Evolutionary conservation across 139 green algal genomes (phyloP).

Genomic region (Coccomyxa sp.): DNA sequence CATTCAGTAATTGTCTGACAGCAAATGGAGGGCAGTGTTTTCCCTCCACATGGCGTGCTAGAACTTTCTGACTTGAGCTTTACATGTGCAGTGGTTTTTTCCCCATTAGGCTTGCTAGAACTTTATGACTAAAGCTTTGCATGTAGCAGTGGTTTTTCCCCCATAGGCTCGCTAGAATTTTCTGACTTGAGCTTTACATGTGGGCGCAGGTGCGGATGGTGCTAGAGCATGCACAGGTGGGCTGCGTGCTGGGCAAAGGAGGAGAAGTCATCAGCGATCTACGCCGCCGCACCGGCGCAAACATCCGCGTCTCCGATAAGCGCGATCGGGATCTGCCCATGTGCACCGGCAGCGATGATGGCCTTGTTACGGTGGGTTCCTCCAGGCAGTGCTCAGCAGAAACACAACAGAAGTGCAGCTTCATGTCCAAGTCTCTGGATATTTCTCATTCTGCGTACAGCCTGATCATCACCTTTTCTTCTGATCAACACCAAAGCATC

Average conservation of each 20-base stretch:
- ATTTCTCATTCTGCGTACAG: background rate
- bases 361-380: background rate
- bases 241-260: slow-evolving; percentile 12
- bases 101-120: background rate
- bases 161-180: background rate
- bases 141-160: background rate
- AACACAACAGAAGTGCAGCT: too few relatives aligned
- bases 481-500: background rate
- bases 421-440: too few relatives aligned
- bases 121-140: background rate
- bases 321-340: background rate
- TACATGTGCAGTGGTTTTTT: too few relatives aligned
- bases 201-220: background rate
- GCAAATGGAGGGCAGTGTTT: too few relatives aligned
- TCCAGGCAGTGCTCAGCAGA: background rate
- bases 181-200: background rate
- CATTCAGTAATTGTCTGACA: too few relatives aligned
- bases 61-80: too few relatives aligned
- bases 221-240: slow-evolving; percentile 1
- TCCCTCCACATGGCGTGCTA: too few relatives aligned
- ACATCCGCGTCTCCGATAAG: slow-evolving; percentile 9
- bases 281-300: background rate
- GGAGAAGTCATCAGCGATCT: slow-evolving; percentile 8
- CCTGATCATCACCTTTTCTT: background rate
- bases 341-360: background rate